Evolutionary conservation across 2,329 filamentous ascomycete genomes (phyloP).

Genomic region (Thelonectria olida): DNA sequence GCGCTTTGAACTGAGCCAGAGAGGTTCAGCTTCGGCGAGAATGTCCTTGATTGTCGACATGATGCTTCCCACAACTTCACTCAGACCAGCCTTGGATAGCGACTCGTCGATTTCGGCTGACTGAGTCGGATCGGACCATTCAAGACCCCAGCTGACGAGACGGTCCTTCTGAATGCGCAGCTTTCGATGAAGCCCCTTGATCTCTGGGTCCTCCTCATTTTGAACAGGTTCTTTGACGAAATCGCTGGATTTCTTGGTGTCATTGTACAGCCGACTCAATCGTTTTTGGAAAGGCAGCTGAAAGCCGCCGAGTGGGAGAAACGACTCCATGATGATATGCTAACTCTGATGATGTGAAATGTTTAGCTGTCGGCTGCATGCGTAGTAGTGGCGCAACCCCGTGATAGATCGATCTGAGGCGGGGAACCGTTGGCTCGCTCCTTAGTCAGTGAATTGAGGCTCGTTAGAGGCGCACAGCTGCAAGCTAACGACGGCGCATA

Average conservation of each 20-base stretch:
- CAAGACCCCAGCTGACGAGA: constrained; percentile 80
- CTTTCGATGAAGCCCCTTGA: constrained; percentile 77
- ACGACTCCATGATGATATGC: constrained; percentile 56
- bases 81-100: constrained; percentile 76
- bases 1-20: constrained; percentile 71
- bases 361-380: not conserved
- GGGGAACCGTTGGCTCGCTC: constrained; percentile 8
- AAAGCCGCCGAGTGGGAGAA: constrained; percentile 61
- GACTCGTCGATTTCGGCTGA: constrained; percentile 76
- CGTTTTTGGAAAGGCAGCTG: constrained; percentile 68
- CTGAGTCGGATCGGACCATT: constrained; percentile 79
- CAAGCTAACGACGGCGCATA: constrained; percentile 16
- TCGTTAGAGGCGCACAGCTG: constrained; percentile 9
- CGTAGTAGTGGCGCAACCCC: constrained; percentile 12
- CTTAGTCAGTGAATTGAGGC: constrained; percentile 7
- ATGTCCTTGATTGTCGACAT: constrained; percentile 85
- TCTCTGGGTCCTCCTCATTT: constrained; percentile 73
- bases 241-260: constrained; percentile 81
- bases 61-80: constrained; percentile 80
- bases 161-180: constrained; percentile 83
- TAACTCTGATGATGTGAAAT: not conserved
- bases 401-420: constrained; percentile 13
- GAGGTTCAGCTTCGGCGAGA: constrained; percentile 76
- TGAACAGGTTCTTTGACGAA: constrained; percentile 73
- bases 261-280: constrained; percentile 79